Base-by-base conservation (phyloP, 164 flowering plant genomes). In the Annona squamosa region DNA sequence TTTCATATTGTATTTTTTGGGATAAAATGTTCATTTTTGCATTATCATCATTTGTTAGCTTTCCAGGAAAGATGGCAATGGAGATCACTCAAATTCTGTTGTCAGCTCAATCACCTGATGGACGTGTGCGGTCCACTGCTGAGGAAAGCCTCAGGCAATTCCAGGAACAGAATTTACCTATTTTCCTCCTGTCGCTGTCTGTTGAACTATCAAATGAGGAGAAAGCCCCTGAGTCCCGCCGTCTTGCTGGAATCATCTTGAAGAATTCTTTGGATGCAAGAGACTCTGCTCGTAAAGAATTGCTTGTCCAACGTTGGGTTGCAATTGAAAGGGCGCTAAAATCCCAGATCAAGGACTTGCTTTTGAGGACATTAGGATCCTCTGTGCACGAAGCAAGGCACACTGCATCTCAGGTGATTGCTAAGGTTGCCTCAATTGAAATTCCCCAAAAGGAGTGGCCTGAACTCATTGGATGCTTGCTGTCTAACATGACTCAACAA, bases 221-320 rank as follows among this genome's bases (percentile, higher is more conserved):
- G 47, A 92, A 90, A 71, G 95, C 97, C 3, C 70, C 77, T 7
- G 97, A 88, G 63, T 84, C 89, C 12, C 90, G 94, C 17, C 78
- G 87, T 42, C 76, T 91, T 78, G 97, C 94, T 77, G 97, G 97
- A 82, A 88, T 92, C 64, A 77, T 90, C 47, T 86, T 92, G 16
- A 92, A 92, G 76, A 92, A 92, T 69, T 87, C 92, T 0, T 78
- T 90, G 73, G 97, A 91, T 81, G 90, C 95, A 3, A 91, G 87
- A 74, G 94, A 91, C 68, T 68, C 87, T 46, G 76, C 71, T 3
- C 84, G 80, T 64, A 92, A 86, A 76, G 87, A 85, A 65, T 78
- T 75, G 4, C 93, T 90, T 42, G 75, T 82, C 45, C 85, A 85
- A 67, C 85, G 85, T 63, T 92, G 97, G 97, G 77, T 90, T 69